Evolutionary conservation across 169 alveolate genomes (phyloP), one percentile per base, ranked within the genome.

Genomic region (Miamiensis avidus): DNA sequence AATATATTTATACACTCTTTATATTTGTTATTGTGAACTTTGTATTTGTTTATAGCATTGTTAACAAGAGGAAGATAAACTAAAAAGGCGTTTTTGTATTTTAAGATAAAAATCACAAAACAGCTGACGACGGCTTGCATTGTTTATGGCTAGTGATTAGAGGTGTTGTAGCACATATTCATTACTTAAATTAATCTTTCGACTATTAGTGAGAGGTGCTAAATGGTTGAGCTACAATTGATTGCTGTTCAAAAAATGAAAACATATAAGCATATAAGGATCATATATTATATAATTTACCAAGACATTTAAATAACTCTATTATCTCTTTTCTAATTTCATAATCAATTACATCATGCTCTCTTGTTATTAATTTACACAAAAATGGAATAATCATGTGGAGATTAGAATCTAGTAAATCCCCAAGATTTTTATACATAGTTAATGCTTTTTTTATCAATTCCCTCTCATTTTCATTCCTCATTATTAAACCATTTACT

Each of bases 371-470:
- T 25, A 81, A 81, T 27, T 86, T 79, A 76, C 90, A 81, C 76
- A 86, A 75, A 82, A 86, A 86, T 77, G 90, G 90, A 27, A 86
- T 75, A 0, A 86, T 73, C 87, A 86, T 69, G 30, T 86, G 90
- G 25, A 86, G 78, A 74, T 86, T 74, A 34, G 90, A 86, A 65
- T 86, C 90, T 32, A 86, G 31, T 75, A 86, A 75, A 33, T 81
- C 82, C 25, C 78, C 83, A n/a, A 86, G 76, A 4, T 33, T 34
- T 28, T 33, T 81, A 34, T 81, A 86, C 0, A 86, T 86, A 30
- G 65, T 76, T 31, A 86, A 79, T 25, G 81, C 87, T 65, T 86
- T 65, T 65, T 73, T 34, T 26, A 81, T 86, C 31, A 81, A 64
- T 15, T 79, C 78, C 75, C 75, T 82, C 26, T 86, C 90, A 25